Evolutionary conservation across 208 protist genomes (phyloP).

Genomic region (Crithidia thermophila): DNA sequence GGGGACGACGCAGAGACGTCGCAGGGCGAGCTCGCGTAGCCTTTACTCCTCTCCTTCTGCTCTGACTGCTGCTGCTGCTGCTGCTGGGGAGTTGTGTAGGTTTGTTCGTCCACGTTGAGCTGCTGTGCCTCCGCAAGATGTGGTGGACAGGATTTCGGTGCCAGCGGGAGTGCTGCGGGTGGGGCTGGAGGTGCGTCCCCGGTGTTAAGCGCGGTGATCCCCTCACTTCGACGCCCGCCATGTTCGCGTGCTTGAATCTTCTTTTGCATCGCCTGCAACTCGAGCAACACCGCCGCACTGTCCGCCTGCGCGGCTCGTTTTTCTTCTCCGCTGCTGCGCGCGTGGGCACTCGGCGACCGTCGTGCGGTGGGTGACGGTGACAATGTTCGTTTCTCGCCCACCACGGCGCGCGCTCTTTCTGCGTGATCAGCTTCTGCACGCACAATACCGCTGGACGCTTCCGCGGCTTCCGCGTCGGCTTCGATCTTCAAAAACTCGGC

Average conservation of each 20-base stretch:
- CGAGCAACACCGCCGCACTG: conserved; percentile 26
- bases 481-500: conserved; percentile 20
- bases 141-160: no score
- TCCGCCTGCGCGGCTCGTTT: conserved; percentile 14
- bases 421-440: no score
- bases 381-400: no score
- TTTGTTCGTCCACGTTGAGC: no score
- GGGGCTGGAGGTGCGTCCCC: not conserved
- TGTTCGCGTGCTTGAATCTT: conserved; percentile 2
- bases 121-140: no score
- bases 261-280: conserved; percentile 20
- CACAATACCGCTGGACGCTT: no score
- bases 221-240: not conserved
- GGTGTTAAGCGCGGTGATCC: not conserved
- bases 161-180: not conserved
- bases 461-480: conserved; percentile 13
- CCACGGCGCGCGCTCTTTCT: no score
- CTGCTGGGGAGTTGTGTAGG: not conserved
- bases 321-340: not conserved
- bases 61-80: conserved; percentile 1
- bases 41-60: not conserved
- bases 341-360: no score
- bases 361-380: no score
- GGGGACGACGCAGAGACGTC: conserved; percentile 13
- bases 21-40: conserved; percentile 22